phyloP scores from a whole-genome alignment of 2,329 filamentous ascomycete species.

The Beauveria rudraprayagi region DNA sequence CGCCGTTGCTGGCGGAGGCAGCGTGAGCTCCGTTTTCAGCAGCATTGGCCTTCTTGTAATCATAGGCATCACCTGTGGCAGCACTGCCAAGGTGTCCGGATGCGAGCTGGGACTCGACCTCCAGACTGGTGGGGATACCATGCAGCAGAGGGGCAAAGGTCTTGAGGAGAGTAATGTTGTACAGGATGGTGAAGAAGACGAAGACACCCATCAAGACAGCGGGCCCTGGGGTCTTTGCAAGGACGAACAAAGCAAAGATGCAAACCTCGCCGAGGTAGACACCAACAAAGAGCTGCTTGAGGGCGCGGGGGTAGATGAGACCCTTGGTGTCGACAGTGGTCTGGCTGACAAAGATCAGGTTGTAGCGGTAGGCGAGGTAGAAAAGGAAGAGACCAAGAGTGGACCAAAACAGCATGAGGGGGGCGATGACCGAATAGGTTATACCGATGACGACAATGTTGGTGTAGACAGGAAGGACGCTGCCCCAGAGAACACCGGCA shows the following conservation, averaged over 20 bases:
- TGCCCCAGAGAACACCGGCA: conserved; percentile 67
- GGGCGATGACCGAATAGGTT: conserved; percentile 76
- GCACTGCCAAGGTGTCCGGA: conserved; percentile 10
- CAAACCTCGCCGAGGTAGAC: conserved; percentile 75
- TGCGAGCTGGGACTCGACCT: conserved; percentile 29
- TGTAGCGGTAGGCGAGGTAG: conserved; percentile 81
- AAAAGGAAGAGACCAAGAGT: conserved; percentile 68
- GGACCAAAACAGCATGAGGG: conserved; percentile 73
- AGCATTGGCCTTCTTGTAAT: conserved; percentile 15
- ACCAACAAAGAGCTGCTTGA: conserved; percentile 78
- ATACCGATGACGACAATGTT: conserved; percentile 67
- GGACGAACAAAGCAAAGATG: conserved; percentile 72
- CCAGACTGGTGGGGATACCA: conserved; percentile 58
- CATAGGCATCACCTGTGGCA: conserved; percentile 19
- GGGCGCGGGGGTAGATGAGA: conserved; percentile 75
- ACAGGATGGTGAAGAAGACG: conserved; percentile 67
- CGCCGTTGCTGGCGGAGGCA: conserved; percentile 11
- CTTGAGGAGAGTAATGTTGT: conserved; percentile 62
- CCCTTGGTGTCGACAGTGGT: conserved; percentile 80
- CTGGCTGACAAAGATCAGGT: conserved; percentile 74
- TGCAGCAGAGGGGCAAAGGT: conserved; percentile 65
- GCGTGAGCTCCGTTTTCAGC: conserved; percentile 11
- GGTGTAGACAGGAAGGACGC: conserved; percentile 65
- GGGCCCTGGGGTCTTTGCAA: conserved; percentile 59
- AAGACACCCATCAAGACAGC: conserved; percentile 68